These are phyloP conservation scores for Diaporthe nobilis DNA, from an alignment of 2,329 filamentous ascomycete species.

Conservation along the genomic window DNA sequence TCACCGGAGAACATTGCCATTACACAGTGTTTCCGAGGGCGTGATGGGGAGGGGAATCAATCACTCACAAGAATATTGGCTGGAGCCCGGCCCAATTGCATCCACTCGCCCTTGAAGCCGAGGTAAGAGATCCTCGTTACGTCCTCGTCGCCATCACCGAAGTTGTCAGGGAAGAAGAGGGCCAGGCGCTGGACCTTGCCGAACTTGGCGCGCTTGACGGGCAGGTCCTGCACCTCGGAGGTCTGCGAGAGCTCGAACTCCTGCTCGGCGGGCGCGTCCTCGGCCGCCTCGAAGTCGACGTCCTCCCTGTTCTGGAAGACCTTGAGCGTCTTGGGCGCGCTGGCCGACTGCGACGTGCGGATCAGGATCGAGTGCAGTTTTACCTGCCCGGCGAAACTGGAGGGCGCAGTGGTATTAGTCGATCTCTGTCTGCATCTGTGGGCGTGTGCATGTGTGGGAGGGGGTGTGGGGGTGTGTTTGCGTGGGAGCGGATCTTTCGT, in stretches of 20 bases:
- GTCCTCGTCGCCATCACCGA: conserved; percentile 83
- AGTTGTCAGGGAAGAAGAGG: conserved; percentile 95
- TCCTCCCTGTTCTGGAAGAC: conserved; percentile 90
- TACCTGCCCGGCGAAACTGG: conserved; percentile 91
- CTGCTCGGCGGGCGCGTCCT: conserved; percentile 80
- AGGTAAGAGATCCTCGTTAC: conserved; percentile 85
- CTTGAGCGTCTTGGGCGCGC: conserved; percentile 86
- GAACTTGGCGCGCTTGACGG: conserved; percentile 90
- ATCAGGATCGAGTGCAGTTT: conserved; percentile 92
- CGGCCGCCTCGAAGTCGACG: conserved; percentile 85
- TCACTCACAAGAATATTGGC: conserved; percentile 75
- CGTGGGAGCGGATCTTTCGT: background rate
- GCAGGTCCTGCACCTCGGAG: conserved; percentile 86
- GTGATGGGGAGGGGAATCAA: background rate
- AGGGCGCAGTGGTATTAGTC: background rate
- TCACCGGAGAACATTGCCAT: background rate
- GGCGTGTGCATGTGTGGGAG: background rate
- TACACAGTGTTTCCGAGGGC: background rate
- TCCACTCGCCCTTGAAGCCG: conserved; percentile 95
- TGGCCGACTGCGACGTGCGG: conserved; percentile 79
- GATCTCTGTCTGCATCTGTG: background rate
- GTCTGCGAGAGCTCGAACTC: conserved; percentile 83
- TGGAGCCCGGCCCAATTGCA: conserved; percentile 86
- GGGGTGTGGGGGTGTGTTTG: background rate
- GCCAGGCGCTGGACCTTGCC: conserved; percentile 85